These are phyloP conservation scores for Penicillium sp. DNA, from an alignment of 2,329 filamentous ascomycete species.

Conservation along the genomic window DNA sequence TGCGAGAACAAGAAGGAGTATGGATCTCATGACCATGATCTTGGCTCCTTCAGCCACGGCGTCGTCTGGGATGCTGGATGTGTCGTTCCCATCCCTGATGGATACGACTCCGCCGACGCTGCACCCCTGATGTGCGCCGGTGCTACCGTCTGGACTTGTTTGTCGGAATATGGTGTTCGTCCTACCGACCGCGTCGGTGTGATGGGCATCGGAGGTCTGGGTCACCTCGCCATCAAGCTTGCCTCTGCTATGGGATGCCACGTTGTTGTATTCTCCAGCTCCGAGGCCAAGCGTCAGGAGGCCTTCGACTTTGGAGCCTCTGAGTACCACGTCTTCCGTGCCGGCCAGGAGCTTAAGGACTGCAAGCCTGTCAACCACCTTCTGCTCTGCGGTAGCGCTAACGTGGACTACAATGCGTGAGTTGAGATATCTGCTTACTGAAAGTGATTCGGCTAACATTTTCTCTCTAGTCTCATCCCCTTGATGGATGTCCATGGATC, in stretches of 20 bases:
- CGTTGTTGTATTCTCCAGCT: conserved; percentile 37
- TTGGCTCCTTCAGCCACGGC: conserved; percentile 38
- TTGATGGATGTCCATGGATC: conserved; percentile 30
- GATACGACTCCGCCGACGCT: conserved; percentile 33
- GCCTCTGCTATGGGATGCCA: conserved; percentile 72
- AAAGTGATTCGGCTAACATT: conserved; percentile 4
- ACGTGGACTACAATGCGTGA: conserved; percentile 31
- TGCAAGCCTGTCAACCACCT: conserved; percentile 32
- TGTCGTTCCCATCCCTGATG: conserved; percentile 43
- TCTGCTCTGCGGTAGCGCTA: conserved; percentile 28
- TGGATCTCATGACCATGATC: conserved; percentile 34
- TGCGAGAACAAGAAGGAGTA: conserved; percentile 39
- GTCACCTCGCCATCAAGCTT: conserved; percentile 72
- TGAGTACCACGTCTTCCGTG: conserved; percentile 31
- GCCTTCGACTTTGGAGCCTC: conserved; percentile 30
- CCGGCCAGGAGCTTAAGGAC: conserved; percentile 22
- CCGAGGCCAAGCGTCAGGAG: conserved; percentile 32
- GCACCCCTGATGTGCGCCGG: conserved; percentile 45
- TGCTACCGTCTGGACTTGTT: conserved; percentile 55
- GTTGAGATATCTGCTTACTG: conserved; percentile 1
- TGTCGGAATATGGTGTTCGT: conserved; percentile 64
- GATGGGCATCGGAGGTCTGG: conserved; percentile 71
- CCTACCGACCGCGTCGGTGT: conserved; percentile 72
- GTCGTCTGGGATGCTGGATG: conserved; percentile 41
- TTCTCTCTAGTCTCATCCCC: conserved; percentile 25